Conservation (phyloP, 2,329 filamentous ascomycete genomes). For the Alternaria postmessia region DNA sequence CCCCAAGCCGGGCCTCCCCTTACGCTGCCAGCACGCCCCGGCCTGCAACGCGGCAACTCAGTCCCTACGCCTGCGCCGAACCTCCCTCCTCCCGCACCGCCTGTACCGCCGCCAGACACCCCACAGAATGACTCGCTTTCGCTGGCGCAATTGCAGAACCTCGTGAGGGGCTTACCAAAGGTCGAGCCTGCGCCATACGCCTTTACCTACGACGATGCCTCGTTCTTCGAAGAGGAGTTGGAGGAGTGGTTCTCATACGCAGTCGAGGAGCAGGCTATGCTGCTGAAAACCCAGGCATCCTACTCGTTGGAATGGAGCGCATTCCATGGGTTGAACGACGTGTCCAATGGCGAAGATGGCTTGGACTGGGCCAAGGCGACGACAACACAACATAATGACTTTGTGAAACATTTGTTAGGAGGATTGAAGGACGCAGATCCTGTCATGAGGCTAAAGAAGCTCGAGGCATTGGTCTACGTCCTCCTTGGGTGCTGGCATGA, state of each 20-base stretch:
- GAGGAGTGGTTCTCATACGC: constrained; percentile 98
- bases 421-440: constrained; percentile 42
- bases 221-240: constrained; percentile 80
- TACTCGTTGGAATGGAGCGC: constrained; percentile 77
- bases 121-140: constrained; percentile 56
- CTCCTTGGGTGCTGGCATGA: constrained; percentile 60
- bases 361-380: constrained; percentile 73
- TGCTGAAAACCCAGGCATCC: constrained; percentile 76
- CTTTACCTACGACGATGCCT: constrained; percentile 68
- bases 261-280: constrained; percentile 81
- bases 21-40: constrained; percentile 47
- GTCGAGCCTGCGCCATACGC: constrained; percentile 70
- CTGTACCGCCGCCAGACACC: constrained; percentile 39
- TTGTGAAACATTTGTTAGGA: constrained; percentile 60
- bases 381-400: constrained; percentile 63
- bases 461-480: constrained; percentile 58
- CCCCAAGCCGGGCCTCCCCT: constrained; percentile 30
- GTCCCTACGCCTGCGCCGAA: constrained; percentile 51
- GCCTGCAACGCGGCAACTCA: constrained; percentile 52
- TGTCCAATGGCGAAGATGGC: constrained; percentile 52
- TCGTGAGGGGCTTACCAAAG: constrained; percentile 56
- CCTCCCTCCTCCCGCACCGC: constrained; percentile 54
- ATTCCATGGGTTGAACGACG: constrained; percentile 51
- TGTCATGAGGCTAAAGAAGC: constrained; percentile 42
- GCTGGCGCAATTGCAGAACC: constrained; percentile 56